A percentile compares a stretch with the other conserved stretches of the same genome.
Conservation (phyloP, 495 filamentous ascomycete genomes). For the Acidiella bohemica region DNA sequence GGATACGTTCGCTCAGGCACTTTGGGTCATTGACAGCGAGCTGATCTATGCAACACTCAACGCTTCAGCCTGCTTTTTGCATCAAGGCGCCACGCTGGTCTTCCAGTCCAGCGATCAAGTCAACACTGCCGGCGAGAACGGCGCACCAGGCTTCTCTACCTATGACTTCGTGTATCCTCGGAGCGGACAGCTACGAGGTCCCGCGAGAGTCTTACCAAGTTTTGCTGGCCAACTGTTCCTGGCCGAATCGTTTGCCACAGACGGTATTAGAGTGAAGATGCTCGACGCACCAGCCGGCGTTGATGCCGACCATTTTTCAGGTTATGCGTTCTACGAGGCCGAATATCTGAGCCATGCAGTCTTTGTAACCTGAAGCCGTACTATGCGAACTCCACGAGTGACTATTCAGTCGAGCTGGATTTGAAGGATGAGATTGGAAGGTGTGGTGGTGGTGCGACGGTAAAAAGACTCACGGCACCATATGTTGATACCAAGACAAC, state of each 20-base stretch:
- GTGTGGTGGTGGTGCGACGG: neutral
- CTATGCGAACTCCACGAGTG: constrained; percentile 3
- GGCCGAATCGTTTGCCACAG: constrained; percentile 3
- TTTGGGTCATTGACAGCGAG: constrained; percentile 3
- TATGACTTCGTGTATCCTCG: constrained; percentile 2
- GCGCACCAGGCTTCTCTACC: neutral
- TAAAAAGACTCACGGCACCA: neutral
- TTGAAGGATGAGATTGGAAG: no score
- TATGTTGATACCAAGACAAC: neutral
- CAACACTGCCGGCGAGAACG: constrained; percentile 1
- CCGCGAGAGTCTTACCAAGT: constrained; percentile 1
- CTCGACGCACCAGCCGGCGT: neutral
- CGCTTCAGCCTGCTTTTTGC: neutral
- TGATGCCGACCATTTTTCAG: constrained; percentile 1
- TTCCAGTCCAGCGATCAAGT: constrained; percentile 3
- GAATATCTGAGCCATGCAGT: neutral
- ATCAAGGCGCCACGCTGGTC: constrained; percentile 5
- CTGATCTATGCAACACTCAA: constrained; percentile 3
- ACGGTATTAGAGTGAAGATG: neutral
- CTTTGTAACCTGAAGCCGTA: constrained; percentile 2
- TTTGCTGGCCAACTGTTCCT: constrained; percentile 2
- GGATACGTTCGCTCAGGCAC: constrained; percentile 5
- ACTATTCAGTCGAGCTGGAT: neutral
- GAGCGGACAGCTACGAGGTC: neutral
- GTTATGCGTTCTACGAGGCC: neutral